These are phyloP conservation scores for Cladosporium colombiae DNA, from an alignment of 2,329 filamentous ascomycete species.

Conservation along the genomic window DNA sequence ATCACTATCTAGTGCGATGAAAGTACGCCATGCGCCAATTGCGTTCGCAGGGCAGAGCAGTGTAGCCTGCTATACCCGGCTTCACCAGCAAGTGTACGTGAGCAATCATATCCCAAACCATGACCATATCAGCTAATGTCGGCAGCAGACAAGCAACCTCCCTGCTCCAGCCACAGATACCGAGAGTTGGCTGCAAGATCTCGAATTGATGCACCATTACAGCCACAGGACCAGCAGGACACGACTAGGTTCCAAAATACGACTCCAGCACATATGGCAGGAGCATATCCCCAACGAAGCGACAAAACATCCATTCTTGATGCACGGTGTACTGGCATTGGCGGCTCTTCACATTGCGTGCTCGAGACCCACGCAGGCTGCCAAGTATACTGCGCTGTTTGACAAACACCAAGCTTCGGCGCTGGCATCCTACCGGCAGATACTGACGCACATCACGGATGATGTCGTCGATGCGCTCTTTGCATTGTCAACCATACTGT, in stretches of 20 bases:
- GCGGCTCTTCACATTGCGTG: slow-evolving; percentile 29
- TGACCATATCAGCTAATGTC: not conserved
- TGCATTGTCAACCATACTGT: slow-evolving; percentile 24
- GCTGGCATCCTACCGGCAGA: slow-evolving; percentile 26
- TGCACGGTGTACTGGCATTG: slow-evolving; percentile 32
- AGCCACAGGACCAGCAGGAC: slow-evolving; percentile 12
- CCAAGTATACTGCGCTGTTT: slow-evolving; percentile 26
- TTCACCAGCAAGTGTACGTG: slow-evolving; percentile 10
- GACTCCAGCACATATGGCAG: slow-evolving; percentile 26
- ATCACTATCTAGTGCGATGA: slow-evolving; percentile 28
- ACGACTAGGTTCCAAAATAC: slow-evolving; percentile 21
- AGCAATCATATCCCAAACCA: not conserved
- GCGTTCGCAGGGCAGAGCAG: slow-evolving; percentile 26
- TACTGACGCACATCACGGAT: slow-evolving; percentile 25
- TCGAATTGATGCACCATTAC: slow-evolving; percentile 35
- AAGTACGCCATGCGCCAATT: slow-evolving; percentile 28
- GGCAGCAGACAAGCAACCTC: not conserved
- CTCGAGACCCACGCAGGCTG: slow-evolving; percentile 21
- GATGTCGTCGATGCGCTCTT: slow-evolving; percentile 28
- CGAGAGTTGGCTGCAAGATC: slow-evolving; percentile 31
- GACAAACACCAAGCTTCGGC: slow-evolving; percentile 32
- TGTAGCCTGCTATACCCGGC: slow-evolving; percentile 25
- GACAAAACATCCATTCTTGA: slow-evolving; percentile 28
- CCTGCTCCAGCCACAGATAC: slow-evolving; percentile 15
- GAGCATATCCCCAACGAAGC: slow-evolving; percentile 29